Evolutionary conservation across 768 basidiomycete genomes (phyloP).

Genomic region (Mycena venus): DNA sequence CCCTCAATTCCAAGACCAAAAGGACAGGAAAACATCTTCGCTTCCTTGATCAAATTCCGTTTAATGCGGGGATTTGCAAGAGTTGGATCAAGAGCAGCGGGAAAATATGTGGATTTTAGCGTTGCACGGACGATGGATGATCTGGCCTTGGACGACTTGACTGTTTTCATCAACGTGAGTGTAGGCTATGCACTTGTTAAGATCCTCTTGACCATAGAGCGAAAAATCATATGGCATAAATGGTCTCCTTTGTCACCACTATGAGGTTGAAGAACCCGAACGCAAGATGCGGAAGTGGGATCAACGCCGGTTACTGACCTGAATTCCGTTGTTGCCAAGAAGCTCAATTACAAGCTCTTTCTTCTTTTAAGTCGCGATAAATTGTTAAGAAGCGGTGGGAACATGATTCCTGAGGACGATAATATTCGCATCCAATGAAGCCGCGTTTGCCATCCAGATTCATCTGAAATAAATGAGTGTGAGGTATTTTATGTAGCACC

Average conservation of each 20-base stretch:
- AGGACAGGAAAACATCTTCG: no score
- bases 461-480: no score
- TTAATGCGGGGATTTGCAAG: no score
- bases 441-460: no score
- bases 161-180: slow-evolving; percentile 19
- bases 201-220: no score
- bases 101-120: slow-evolving; percentile 26
- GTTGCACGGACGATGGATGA: slow-evolving; percentile 19
- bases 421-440: no score
- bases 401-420: no score
- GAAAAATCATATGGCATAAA: slow-evolving; percentile 1
- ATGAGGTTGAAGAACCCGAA: neutral
- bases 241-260: slow-evolving; percentile 12
- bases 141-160: slow-evolving; percentile 15
- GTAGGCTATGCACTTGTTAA: slow-evolving; percentile 25
- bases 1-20: no score
- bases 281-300: neutral
- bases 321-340: neutral
- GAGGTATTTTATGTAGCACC: no score
- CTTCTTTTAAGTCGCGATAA: neutral
- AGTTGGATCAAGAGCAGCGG: no score
- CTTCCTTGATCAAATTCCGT: no score
- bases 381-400: neutral
- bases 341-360: neutral
- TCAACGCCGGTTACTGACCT: neutral